Conservation (phyloP, 139 green algal species). For the Haematococcus lacustris region DNA sequence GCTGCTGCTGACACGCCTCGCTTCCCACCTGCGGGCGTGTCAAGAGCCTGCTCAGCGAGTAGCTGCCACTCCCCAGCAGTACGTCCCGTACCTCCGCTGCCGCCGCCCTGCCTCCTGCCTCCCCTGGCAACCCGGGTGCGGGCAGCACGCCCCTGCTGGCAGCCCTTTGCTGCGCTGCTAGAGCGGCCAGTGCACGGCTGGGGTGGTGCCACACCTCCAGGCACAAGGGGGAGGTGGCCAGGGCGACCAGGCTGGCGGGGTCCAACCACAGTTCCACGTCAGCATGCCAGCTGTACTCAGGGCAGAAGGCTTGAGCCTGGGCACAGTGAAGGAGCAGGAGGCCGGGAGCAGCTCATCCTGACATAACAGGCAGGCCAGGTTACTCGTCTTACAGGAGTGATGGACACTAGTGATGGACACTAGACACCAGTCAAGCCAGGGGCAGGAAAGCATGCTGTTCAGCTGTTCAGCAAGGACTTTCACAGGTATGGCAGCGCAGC, state of each 20-base stretch:
- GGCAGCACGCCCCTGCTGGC: too few relatives aligned
- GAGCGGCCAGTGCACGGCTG: conserved; percentile 27
- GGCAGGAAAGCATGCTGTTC: too few relatives aligned
- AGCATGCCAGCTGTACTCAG: conserved; percentile 29
- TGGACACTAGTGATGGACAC: too few relatives aligned
- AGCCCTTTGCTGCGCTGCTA: conserved; percentile 16
- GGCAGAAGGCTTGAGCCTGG: conserved; percentile 55
- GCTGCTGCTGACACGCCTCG: background rate
- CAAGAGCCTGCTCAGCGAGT: conserved; percentile 26
- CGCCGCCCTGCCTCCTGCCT: background rate
- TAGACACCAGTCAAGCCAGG: too few relatives aligned
- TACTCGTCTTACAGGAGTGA: too few relatives aligned
- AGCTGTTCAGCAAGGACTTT: too few relatives aligned
- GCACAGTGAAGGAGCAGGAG: too few relatives aligned
- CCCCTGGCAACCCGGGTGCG: too few relatives aligned
- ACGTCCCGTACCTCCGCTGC: conserved; percentile 27
- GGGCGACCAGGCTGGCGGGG: conserved; percentile 10
- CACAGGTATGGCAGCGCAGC: too few relatives aligned
- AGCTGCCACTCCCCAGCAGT: conserved; percentile 27
- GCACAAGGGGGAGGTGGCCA: conserved; percentile 19
- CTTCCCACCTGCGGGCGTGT: conserved; percentile 25
- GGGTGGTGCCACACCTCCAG: conserved; percentile 56
- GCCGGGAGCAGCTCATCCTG: too few relatives aligned
- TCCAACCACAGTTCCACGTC: conserved; percentile 22
- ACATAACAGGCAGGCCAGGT: too few relatives aligned